Evolutionary conservation across 371 early-diverging fungal genomes (phyloP), one percentile per base, ranked within the genome.

Genomic region (Mucor indicus): DNA sequence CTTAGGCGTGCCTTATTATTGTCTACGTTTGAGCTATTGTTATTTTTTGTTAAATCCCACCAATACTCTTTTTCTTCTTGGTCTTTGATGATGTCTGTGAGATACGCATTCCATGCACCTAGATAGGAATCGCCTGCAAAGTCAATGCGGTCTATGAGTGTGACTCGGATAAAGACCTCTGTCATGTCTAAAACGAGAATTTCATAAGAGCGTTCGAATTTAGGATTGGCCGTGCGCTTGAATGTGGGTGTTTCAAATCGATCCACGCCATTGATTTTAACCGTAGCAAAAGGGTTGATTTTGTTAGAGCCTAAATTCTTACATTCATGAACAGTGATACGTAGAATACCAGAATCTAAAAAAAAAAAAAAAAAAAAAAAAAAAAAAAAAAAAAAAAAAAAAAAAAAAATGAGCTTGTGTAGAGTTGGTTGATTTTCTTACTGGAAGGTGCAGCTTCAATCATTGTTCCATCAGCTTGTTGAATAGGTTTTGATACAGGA

Each of bases 401-500:
- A n/a, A n/a, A n/a, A n/a, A n/a, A n/a, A n/a, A n/a, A n/a, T n/a
- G n/a, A n/a, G n/a, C n/a, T n/a, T n/a, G n/a, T n/a, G n/a, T n/a
- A n/a, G n/a, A n/a, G n/a, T n/a, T n/a, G n/a, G n/a, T n/a, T n/a
- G n/a, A n/a, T n/a, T n/a, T n/a, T n/a, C 65, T 62, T 79, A 74
- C 81, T 81, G 2, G 85, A 84, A 23, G 81, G 80, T 15, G 69
- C 64, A 2, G 75, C 72, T n/a, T 74, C 70, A 32, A 78, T 76
- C 22, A 64, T 42, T 1, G 69, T 69, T 11, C 76, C 74, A 44
- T 71, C 72, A 8, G 60, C 63, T 16, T 57, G 53, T 11, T 61
- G 65, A 29, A 64, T 72, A 17, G 82, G 80, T 17, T 74, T 74
- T 19, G 81, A 76, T 19, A 84, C 81, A 13, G 84, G 81, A 45